These are phyloP conservation scores for Suillus fuscotomentosus DNA, from an alignment of 768 basidiomycete species.

Conservation along the genomic window DNA sequence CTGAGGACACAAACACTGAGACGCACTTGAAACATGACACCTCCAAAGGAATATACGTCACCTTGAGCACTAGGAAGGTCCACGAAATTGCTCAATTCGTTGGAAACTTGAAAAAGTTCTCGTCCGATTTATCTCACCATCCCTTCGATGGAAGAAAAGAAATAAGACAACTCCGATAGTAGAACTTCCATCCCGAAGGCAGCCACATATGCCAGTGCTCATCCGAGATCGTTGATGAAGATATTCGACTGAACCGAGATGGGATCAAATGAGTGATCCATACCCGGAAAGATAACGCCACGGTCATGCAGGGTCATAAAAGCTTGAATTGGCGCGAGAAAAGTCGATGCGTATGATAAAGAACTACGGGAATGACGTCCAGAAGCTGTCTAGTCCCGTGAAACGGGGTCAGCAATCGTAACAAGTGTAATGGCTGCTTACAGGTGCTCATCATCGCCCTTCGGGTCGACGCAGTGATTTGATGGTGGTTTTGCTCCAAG, in stretches of 20 bases:
- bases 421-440: conserved; percentile 5
- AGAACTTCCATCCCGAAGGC: conserved; percentile 7
- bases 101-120: conserved; percentile 1
- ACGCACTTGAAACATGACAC: conserved; percentile 20
- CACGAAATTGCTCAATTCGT: neutral
- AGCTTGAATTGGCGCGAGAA: neutral
- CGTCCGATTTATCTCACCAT: conserved; percentile 9
- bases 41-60: conserved; percentile 21
- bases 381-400: neutral
- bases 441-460: conserved; percentile 7
- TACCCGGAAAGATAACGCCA: conserved; percentile 6
- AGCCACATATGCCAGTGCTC: neutral
- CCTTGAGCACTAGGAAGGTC: conserved; percentile 2
- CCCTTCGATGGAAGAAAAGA: conserved; percentile 1
- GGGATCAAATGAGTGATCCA: neutral
- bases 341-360: conserved; percentile 3
- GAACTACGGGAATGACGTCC: conserved; percentile 1
- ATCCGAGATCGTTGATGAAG: conserved; percentile 8
- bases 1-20: neutral
- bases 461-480: conserved; percentile 6
- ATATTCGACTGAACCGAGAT: conserved; percentile 6
- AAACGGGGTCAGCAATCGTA: neutral
- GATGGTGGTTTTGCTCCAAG: conserved; percentile 7
- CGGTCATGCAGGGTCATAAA: conserved; percentile 1
- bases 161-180: conserved; percentile 10